phyloP scores from a whole-genome alignment of 2,329 filamentous ascomycete genomes.

The Claviceps arundinis region DNA sequence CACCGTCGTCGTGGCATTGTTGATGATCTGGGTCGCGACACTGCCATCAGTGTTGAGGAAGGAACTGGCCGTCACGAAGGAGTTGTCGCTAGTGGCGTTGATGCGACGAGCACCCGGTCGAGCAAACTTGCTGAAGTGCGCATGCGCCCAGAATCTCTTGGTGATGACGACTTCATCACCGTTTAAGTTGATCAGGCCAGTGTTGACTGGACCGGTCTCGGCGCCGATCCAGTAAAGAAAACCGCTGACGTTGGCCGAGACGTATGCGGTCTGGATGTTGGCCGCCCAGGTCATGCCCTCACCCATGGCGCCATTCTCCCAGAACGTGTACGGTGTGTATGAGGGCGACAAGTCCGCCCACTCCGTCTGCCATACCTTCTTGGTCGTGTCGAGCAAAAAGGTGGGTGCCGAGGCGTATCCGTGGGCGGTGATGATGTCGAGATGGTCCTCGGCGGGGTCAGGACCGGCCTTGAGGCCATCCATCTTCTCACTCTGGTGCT shows the following conservation, averaged over 20 bases:
- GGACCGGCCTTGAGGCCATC: not conserved
- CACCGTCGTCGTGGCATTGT: not conserved
- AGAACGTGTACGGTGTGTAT: not conserved
- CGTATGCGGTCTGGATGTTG: not conserved
- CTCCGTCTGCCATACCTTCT: not conserved
- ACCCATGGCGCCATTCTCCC: not conserved
- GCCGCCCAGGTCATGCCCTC: not conserved
- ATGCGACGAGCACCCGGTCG: not conserved
- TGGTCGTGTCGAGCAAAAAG: not conserved
- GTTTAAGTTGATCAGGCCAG: not conserved
- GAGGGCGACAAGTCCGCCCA: not conserved
- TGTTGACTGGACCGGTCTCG: not conserved
- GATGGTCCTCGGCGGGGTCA: not conserved
- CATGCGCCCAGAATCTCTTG: not conserved
- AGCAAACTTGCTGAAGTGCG: not conserved
- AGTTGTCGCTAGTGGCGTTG: not conserved
- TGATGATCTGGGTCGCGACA: not conserved
- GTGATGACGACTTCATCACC: not conserved
- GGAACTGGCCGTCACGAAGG: not conserved
- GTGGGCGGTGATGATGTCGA: not conserved
- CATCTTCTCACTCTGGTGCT: not conserved
- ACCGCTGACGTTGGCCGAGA: not conserved
- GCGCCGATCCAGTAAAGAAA: not conserved
- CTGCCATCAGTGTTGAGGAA: not conserved
- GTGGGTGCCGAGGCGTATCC: not conserved